These are phyloP conservation scores for Podaxis carcinomalis DNA, from an alignment of 768 basidiomycete genomes.

Conservation along the genomic window DNA sequence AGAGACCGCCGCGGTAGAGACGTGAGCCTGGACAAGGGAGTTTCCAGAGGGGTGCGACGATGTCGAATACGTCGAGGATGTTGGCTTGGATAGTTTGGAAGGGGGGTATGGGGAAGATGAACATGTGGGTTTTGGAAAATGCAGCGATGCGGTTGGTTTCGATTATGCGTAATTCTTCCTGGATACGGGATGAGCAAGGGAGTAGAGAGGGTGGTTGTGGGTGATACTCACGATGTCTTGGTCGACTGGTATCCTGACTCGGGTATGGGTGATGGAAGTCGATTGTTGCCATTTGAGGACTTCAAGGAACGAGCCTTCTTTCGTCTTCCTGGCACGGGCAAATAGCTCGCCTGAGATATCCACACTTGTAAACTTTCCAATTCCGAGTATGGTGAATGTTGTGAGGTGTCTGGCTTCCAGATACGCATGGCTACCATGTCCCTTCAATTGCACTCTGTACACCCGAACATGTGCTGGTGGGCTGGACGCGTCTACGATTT, in stretches of 20 bases:
- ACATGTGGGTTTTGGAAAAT: slow-evolving; percentile 8
- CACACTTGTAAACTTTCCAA: slow-evolving; percentile 9
- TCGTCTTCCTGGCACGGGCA: slow-evolving; percentile 4
- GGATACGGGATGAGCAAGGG: neutral
- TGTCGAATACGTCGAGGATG: slow-evolving; percentile 1
- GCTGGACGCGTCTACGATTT: neutral
- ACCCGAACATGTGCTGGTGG: slow-evolving; percentile 6
- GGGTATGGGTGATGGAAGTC: slow-evolving; percentile 6
- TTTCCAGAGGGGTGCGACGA: slow-evolving; percentile 10
- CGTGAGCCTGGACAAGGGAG: slow-evolving; percentile 8
- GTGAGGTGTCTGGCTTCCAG: slow-evolving; percentile 8
- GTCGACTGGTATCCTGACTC: slow-evolving; percentile 10
- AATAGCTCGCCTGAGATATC: slow-evolving; percentile 9
- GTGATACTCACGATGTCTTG: slow-evolving; percentile 3
- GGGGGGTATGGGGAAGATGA: slow-evolving; percentile 8
- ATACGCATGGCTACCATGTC: slow-evolving; percentile 1
- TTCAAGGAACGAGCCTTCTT: slow-evolving; percentile 7
- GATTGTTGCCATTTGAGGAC: slow-evolving; percentile 10
- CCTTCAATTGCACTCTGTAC: neutral
- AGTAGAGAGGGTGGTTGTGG: neutral
- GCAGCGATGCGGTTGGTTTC: slow-evolving; percentile 8
- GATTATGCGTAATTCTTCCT: slow-evolving; percentile 9
- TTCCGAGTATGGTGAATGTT: slow-evolving; percentile 6
- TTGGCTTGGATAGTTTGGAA: slow-evolving; percentile 12
- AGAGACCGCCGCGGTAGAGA: slow-evolving; percentile 10